Conservation (phyloP, 257 asterid genomes). For the Ligustrum vulgare region DNA sequence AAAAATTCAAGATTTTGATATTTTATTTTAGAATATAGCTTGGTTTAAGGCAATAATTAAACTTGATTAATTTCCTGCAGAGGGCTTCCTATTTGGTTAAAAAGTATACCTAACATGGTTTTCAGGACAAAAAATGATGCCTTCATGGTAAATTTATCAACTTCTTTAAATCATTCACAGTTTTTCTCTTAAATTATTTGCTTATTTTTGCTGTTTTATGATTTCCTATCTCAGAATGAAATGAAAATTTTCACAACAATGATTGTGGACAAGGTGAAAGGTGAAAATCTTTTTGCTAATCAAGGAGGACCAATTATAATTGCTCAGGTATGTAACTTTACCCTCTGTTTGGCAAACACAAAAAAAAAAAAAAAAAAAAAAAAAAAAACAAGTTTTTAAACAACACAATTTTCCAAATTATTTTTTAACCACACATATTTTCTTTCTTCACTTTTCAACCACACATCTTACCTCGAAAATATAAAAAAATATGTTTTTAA, state of each 20-base stretch:
- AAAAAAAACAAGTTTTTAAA: too few species aligned
- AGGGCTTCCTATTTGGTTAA: conserved; percentile 53
- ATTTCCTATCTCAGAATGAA: conserved; percentile 27
- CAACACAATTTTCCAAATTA: too few species aligned
- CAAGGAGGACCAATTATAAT: conserved; percentile 54
- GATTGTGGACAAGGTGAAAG: conserved; percentile 43
- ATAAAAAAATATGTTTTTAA: too few species aligned
- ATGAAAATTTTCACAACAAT: conserved; percentile 39
- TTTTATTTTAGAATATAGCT: background rate
- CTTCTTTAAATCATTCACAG: background rate
- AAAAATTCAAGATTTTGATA: background rate
- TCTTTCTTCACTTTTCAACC: too few species aligned
- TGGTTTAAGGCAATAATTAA: background rate
- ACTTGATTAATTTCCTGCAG: conserved; percentile 19
- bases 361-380: too few species aligned
- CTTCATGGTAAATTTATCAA: conserved; percentile 30
- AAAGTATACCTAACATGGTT: conserved; percentile 30
- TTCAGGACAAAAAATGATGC: conserved; percentile 38
- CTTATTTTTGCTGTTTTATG: background rate
- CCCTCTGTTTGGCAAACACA: too few species aligned
- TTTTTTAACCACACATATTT: too few species aligned
- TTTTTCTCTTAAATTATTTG: too few species aligned
- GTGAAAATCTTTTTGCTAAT: conserved; percentile 41
- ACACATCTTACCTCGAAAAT: too few species aligned
- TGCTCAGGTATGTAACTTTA: conserved; percentile 43